These are phyloP conservation scores for Aureobasidium melanogenum DNA, from an alignment of 2,329 filamentous ascomycete genomes.

Conservation along the genomic window DNA sequence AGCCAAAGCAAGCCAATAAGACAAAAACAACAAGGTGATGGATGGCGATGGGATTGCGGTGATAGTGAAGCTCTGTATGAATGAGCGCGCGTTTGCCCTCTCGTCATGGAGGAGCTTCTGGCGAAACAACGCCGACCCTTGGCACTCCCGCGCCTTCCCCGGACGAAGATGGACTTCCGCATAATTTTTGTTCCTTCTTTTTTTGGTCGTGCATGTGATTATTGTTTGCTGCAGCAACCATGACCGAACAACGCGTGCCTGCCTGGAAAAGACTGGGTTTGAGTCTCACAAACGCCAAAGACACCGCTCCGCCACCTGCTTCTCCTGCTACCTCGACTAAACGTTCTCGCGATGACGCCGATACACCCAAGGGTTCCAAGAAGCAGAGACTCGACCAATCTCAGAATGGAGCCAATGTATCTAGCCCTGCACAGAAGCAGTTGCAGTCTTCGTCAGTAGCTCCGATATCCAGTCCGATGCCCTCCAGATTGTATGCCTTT, in stretches of 20 bases:
- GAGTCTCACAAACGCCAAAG: conserved; percentile 48
- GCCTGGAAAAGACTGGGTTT: conserved; percentile 54
- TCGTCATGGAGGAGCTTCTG: conserved; percentile 7
- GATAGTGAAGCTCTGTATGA: conserved; percentile 1
- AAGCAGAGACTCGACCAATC: conserved; percentile 7
- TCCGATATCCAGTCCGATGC: conserved; percentile 6
- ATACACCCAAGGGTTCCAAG: not conserved
- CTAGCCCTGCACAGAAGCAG: conserved; percentile 1
- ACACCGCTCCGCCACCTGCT: conserved; percentile 14
- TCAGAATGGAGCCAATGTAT: not conserved
- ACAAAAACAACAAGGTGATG: not conserved
- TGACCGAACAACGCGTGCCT: conserved; percentile 30
- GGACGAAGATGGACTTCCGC: not conserved
- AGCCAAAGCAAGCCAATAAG: not conserved
- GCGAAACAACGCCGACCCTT: not conserved
- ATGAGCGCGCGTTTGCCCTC: conserved; percentile 5
- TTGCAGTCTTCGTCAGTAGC: conserved; percentile 4
- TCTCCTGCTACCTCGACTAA: not conserved
- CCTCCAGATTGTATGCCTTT: not conserved
- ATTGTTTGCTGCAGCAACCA: not conserved
- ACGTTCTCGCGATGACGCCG: not conserved
- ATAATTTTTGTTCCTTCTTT: not conserved
- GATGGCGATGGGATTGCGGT: conserved; percentile 2
- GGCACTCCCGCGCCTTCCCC: conserved; percentile 6
- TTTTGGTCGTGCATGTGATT: conserved; percentile 1